Evolutionary conservation across 2,329 filamentous ascomycete species (phyloP).

Genomic region (Neospermospora avenae): DNA sequence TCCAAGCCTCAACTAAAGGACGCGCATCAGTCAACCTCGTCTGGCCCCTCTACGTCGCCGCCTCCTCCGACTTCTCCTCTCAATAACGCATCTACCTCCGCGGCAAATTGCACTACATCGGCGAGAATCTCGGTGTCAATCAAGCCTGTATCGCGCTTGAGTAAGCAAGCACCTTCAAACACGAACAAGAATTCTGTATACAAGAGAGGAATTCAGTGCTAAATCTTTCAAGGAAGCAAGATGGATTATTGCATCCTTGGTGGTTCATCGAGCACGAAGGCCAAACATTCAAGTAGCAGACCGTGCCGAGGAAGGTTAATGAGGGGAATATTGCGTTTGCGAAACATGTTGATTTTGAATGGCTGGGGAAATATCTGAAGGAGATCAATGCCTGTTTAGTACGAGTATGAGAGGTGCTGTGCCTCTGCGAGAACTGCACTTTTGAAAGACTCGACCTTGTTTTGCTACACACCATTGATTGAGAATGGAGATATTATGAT

Average conservation of each 20-base stretch:
- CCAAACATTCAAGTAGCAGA: not conserved
- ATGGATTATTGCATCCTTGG: not conserved
- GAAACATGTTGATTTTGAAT: not conserved
- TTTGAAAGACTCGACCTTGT: too few species aligned
- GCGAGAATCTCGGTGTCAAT: constrained; percentile 6
- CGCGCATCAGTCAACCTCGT: constrained; percentile 1
- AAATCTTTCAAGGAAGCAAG: not conserved
- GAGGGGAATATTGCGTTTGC: not conserved
- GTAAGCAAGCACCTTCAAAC: not conserved
- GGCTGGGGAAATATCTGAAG: not conserved
- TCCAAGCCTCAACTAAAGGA: constrained; percentile 27
- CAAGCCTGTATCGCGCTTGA: not conserved
- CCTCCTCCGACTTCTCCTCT: constrained; percentile 11
- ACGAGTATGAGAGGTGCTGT: not conserved
- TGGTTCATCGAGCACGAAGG: not conserved
- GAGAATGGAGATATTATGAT: not conserved
- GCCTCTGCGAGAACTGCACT: too few species aligned
- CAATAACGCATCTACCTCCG: constrained; percentile 3
- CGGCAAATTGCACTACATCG: constrained; percentile 3
- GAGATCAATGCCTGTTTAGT: not conserved
- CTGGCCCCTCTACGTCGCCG: constrained; percentile 9
- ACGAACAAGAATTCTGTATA: not conserved
- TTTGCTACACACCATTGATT: too few species aligned
- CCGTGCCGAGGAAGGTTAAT: not conserved
- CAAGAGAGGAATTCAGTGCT: not conserved